Base-by-base conservation (phyloP, 2,329 filamentous ascomycete genomes). In the Epichloe glyceriae region DNA sequence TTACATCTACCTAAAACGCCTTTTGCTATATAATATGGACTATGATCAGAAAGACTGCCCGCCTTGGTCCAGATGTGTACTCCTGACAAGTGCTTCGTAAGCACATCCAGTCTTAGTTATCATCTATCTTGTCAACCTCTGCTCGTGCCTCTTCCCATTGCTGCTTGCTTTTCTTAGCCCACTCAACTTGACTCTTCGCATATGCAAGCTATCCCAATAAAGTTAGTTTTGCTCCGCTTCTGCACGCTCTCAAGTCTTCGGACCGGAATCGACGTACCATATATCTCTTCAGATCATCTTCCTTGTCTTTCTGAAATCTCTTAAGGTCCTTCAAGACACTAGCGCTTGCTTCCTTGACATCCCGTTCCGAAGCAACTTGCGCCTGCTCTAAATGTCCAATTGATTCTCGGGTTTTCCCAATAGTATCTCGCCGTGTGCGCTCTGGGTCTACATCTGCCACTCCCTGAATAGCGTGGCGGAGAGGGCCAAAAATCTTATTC, bases 361-460 rank as follows among this genome's bases (percentile, higher is more conserved):
- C 93, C 61, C 88, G 83, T 55, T 90, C 88, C 4, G 89, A 87
- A 4, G 87, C 90, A 34, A 88, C 79, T 52, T 96, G 79, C 1
- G 93, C 93, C 72, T 95, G 88, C 67, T 97, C 90, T 49, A 98
- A 75, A 71, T 96, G 79, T 44, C 70, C 78, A 55, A 98, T 82
- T 52, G 83, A 87, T 69, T 98, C 93, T 56, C 85, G 83, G 1
- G 93, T 98, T 75, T 96, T 97, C 39, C 91, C 90, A 58, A 98
- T 96, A 56, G 88, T 85, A 65, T 98, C 93, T 50, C 93, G 79
- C 49, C 93, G 78, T 42, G 90, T 95, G 55, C 90, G 78, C 69
- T 98, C 93, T 0, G 93, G 93, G 63, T 98, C 93, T 41, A 94
- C 88, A 64, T 98, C 93, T 1, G 93, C 91, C 60, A 97, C 91